Base-by-base conservation (phyloP, 192 early-diverging fungal genomes). In the Coemansia sp. region DNA sequence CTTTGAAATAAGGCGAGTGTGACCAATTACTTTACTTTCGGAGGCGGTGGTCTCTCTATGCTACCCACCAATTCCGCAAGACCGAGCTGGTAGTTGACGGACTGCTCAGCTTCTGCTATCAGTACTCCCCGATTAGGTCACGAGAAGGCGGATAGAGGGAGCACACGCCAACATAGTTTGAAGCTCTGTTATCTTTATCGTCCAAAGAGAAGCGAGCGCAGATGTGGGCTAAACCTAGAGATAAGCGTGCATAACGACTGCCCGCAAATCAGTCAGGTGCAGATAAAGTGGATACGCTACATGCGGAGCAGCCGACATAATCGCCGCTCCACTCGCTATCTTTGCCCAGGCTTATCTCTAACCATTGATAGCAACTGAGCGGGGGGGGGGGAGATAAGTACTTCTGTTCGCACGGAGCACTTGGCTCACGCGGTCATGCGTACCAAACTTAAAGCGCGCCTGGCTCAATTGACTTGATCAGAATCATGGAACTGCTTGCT, bases 221-320 rank as follows among this genome's bases (percentile, higher is more conserved):
- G 45, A 47, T 47, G 45, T 47, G 45, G 45, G 45, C 45, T 20
- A 20, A 20, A 47, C 18, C 45, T 6, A 47, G n/a, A 47, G 45
- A 47, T 47, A 47, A 47, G 45, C 45, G n/a, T 47, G 45, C 45
- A 47, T 47, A 18, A 5, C n/a, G 45, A 47, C 45, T 47, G 45
- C n/a, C 45, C 18, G 45, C 45, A 47, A 47, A 47, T 47, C 45
- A 47, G 45, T 47, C 45, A 47, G 45, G 7, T 47, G 45, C 45
- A 47, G 45, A 20, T 22, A 18, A 9, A 18, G 45, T 47, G 18
- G 45, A 45, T 45, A 15, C 15, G 3, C 4, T 5, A 6, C 15
- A 44, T 44, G 43, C 43, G 45, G 45, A 47, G 45, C 45, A 47
- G n/a, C 45, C 18, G 45, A 47, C 45, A 47, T 20, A 20, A 9